Base-by-base conservation (phyloP, 352 stramenopile species). In the Phytophthora chlamydospora region DNA sequence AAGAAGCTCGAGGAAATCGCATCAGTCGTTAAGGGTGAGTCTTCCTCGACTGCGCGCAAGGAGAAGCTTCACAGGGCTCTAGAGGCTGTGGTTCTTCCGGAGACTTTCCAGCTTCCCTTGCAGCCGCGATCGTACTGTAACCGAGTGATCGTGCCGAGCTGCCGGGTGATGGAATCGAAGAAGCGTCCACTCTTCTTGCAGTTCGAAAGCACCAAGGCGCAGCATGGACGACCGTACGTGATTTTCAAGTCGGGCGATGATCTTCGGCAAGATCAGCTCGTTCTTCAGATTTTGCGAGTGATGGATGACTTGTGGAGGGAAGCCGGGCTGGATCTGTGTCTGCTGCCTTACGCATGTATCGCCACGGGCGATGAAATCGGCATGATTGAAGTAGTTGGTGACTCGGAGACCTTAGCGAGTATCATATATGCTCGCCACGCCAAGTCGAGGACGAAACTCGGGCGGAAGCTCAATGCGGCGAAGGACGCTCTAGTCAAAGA, bases 221-320 rank as follows among this genome's bases (percentile, higher is more conserved):
- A 89, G 36, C 79, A 91, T 46, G 75, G 70, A 24, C 71, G 76
- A 8, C 78, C 78, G 1, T 87, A 78, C 52, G 76, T 97, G 31
- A 96, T 98, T 49, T 97, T 98, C 73, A 98, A 98, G 64, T 82
- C 81, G 0, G 94, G 94, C 1, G 94, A 98, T 47, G 94, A 98
- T 60, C 61, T 98, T 34, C 89, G 94, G 6, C 95, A 98, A 60
- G 95, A 98, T 52, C 90, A 98, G 70, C 78, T 98, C 6, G 95
- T 97, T 48, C 75, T 97, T 38, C 90, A 98, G 60, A 75, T 98
- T 32, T 50, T 98, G 6, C 78, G 88, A 13, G 80, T 97, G 3
- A 97, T 98, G 89, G 89, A 98, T 55, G 75, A 90, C 21, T 55
- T 98, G 3, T 98, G 92, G 90, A 78, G 90, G 31, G 83, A 91